Percentiles rank a stretch among this genome's conserved stretches.
phyloP scores from a whole-genome alignment of 2,329 filamentous ascomycete species.

The Fusarium pilosicola region DNA sequence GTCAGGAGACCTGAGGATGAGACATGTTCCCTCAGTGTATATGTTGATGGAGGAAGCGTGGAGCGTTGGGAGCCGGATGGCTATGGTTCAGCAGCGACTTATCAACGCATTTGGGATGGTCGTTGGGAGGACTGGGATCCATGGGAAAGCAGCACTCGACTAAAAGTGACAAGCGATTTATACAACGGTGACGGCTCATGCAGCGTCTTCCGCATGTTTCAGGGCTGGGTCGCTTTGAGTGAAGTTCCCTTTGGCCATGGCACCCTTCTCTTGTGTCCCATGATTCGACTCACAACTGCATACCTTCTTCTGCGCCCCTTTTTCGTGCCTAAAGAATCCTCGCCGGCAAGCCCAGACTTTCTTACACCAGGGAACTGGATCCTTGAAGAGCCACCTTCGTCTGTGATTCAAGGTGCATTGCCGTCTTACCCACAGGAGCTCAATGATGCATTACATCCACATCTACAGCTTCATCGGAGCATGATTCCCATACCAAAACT shows the following conservation, averaged over 20 bases:
- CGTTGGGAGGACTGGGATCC: slow-evolving; percentile 80
- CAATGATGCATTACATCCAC: slow-evolving; percentile 71
- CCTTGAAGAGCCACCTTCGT: slow-evolving; percentile 55
- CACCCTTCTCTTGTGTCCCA: slow-evolving; percentile 76
- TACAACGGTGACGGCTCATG: slow-evolving; percentile 79
- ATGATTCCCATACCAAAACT: slow-evolving; percentile 77
- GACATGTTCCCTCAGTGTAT: slow-evolving; percentile 65
- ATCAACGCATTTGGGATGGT: slow-evolving; percentile 72
- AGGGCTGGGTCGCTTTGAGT: slow-evolving; percentile 78
- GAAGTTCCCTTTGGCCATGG: slow-evolving; percentile 72
- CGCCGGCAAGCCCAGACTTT: slow-evolving; percentile 51
- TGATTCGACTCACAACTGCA: slow-evolving; percentile 75
- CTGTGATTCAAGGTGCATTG: slow-evolving; percentile 73
- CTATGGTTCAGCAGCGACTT: slow-evolving; percentile 68
- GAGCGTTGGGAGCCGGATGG: slow-evolving; percentile 74
- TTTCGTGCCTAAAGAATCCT: slow-evolving; percentile 61
- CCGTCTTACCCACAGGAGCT: slow-evolving; percentile 76
- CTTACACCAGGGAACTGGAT: slow-evolving; percentile 64
- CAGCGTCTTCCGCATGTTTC: slow-evolving; percentile 80
- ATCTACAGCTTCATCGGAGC: slow-evolving; percentile 70
- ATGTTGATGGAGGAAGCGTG: slow-evolving; percentile 71
- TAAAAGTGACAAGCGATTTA: slow-evolving; percentile 72
- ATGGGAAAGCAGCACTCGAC: slow-evolving; percentile 74
- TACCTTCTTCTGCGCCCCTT: slow-evolving; percentile 83
- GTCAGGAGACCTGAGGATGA: slow-evolving; percentile 62